Evolutionary conservation across 345 rosid genomes (phyloP).

Genomic region (Jatropha curcas): DNA sequence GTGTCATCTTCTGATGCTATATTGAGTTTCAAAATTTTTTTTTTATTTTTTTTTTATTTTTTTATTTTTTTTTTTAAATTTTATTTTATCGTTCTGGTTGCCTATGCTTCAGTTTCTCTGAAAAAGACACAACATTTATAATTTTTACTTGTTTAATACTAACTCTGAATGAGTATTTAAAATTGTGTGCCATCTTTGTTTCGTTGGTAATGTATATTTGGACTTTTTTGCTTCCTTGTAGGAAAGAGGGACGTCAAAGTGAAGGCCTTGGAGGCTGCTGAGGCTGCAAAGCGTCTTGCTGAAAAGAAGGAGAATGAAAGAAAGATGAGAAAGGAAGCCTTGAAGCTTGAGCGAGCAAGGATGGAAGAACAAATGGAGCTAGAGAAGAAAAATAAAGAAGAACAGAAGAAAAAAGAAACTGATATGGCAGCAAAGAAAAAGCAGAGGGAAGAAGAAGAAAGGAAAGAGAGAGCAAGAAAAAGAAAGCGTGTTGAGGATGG

Average conservation of each 20-base stretch:
- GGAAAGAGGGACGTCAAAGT: conserved; percentile 92
- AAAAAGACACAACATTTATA: neutral
- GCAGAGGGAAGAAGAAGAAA: conserved; percentile 73
- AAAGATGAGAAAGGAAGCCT: conserved; percentile 77
- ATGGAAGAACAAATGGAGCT: conserved; percentile 67
- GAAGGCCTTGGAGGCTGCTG: conserved; percentile 89
- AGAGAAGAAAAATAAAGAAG: conserved; percentile 77
- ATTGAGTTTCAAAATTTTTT: no score
- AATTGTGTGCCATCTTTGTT: neutral
- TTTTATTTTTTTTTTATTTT: no score
- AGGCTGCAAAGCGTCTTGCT: conserved; percentile 74
- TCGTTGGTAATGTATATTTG: neutral
- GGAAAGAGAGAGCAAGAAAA: conserved; percentile 67
- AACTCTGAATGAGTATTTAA: neutral
- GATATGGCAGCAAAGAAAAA: conserved; percentile 75
- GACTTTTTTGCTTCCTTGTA: conserved; percentile 25
- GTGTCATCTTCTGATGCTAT: neutral
- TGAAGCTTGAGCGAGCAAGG: conserved; percentile 77
- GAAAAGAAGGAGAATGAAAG: conserved; percentile 86
- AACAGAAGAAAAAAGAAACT: conserved; percentile 69
- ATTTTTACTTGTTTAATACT: neutral
- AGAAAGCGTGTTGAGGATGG: conserved; percentile 62
- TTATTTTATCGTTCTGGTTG: neutral
- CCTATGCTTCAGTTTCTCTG: neutral
- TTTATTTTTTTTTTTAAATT: no score